Evolutionary conservation across 2,329 filamentous ascomycete genomes (phyloP).

Genomic region (Aspergillus alliaceus): DNA sequence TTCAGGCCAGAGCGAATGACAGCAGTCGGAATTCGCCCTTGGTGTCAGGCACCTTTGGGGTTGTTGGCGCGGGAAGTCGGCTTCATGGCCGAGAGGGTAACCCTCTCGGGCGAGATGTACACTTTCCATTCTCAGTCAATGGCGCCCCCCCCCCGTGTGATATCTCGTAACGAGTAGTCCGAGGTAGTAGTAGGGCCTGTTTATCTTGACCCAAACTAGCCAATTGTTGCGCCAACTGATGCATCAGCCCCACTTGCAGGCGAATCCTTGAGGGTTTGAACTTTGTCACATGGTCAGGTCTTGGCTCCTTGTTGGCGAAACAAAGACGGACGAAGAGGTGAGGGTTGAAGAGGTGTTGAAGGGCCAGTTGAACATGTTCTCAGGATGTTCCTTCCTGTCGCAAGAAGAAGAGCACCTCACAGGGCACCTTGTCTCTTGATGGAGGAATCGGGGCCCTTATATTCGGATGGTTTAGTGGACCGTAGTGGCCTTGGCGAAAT

Average conservation of each 20-base stretch:
- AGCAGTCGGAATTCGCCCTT: neutral
- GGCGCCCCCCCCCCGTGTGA: no score
- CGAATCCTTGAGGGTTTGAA: conserved; percentile 18
- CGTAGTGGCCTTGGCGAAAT: conserved; percentile 32
- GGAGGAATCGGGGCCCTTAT: conserved; percentile 29
- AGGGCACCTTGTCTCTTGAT: neutral
- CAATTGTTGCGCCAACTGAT: conserved; percentile 10
- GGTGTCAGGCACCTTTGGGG: neutral
- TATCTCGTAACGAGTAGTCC: no score
- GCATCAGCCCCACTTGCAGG: conserved; percentile 24
- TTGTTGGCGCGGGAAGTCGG: neutral
- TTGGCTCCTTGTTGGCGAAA: neutral
- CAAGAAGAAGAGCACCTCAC: neutral
- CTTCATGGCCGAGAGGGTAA: neutral
- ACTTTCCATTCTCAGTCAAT: neutral
- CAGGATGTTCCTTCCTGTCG: neutral
- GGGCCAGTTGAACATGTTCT: no score
- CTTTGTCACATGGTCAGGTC: conserved; percentile 19
- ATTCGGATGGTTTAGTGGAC: conserved; percentile 17
- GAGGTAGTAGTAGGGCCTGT: no score
- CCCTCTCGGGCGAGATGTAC: conserved; percentile 8
- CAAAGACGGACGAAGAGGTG: neutral
- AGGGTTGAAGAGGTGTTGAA: neutral
- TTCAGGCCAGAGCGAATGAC: conserved; percentile 4
- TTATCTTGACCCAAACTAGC: neutral